Base-by-base conservation (phyloP, 2,329 filamentous ascomycete genomes). In the Colletotrichum eleusines region DNA sequence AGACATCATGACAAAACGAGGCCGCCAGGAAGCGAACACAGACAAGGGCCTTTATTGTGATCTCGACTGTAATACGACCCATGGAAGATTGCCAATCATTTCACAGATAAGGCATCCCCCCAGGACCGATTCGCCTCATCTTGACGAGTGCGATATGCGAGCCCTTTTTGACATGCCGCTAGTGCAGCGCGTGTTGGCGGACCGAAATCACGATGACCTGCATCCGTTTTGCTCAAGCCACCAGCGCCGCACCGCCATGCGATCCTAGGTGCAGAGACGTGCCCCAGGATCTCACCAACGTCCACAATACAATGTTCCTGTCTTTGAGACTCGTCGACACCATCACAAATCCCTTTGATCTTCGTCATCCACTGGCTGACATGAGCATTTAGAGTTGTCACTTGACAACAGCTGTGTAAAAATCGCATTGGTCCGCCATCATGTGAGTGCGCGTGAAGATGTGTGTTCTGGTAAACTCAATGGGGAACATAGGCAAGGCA, bases 371-470 rank as follows among this genome's bases (percentile, higher is more conserved):
- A 68, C 64, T 68, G 66, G 48, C 23, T 72, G 23, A 61, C 60
- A 59, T 61, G 51, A 51, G 60, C 44, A 28, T 60, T n/a, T 40
- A 69, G 60, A 72, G 66, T 70, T 66, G 57, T 55, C 66, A 66
- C 64, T 72, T 48, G 60, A 72, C 55, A 65, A 46, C 28, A 48
- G 40, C 46, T 48, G 66, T 60, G 59, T 63, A 55, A 66, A 66
- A 38, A 48, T 65, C 72, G 70, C 72, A 73, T 73, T 73, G 61
- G 72, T 51, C 14, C 31, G 48, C 20, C 63, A 71, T 73, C 72
- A 72, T 73, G 72, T 73, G 72, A 73, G 70, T 54, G 55, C 54
- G 69, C 50, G 69, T 65, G 54, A 70, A 50, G 14, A 55, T 20
- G 59, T 61, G 66, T 57, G 63, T 18, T 51, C 40, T 16, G 33